Conservation (phyloP, 1,284 basidiomycete genomes). For the Moesziomyces sp. region DNA sequence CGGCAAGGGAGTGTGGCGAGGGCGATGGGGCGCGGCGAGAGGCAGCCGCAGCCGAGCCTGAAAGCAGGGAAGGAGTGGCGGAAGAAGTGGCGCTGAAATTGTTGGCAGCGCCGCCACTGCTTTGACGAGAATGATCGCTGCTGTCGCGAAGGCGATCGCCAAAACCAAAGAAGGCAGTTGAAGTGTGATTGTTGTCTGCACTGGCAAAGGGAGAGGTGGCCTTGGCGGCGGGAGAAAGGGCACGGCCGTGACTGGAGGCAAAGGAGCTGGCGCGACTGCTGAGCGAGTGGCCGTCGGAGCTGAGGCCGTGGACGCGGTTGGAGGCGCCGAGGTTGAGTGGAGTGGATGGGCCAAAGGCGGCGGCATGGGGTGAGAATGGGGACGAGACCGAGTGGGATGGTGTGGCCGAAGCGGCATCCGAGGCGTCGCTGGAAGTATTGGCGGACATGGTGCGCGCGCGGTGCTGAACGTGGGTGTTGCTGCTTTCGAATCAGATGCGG, state of each 20-base stretch:
- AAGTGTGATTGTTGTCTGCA: slow-evolving; percentile 2
- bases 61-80: neutral
- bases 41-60: no score
- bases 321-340: slow-evolving; percentile 6
- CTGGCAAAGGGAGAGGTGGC: slow-evolving; percentile 1
- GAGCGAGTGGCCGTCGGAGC: slow-evolving; percentile 17
- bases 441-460: slow-evolving; percentile 11
- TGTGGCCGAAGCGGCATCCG: slow-evolving; percentile 13
- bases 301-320: slow-evolving; percentile 9
- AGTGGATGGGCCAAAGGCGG: slow-evolving; percentile 12
- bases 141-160: slow-evolving; percentile 16
- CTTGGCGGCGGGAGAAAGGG: slow-evolving; percentile 5
- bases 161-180: slow-evolving; percentile 11
- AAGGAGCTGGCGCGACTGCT: slow-evolving; percentile 39
- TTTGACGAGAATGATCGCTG: slow-evolving; percentile 32
- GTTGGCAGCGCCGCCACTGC: slow-evolving; percentile 22
- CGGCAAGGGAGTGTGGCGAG: slow-evolving; percentile 2
- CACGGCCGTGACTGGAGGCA: slow-evolving; percentile 19
- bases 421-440: slow-evolving; percentile 9
- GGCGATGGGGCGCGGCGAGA: slow-evolving; percentile 18
- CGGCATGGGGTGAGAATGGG: slow-evolving; percentile 33
- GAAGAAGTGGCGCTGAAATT: slow-evolving; percentile 16
- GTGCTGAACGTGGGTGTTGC: no score
- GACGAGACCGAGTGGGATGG: slow-evolving; percentile 9
- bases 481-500: neutral